A percentile compares a stretch with the other conserved stretches of the same genome.
These are phyloP conservation scores for Barnettozyma hawaiiensis DNA, from an alignment of 1,139 yeast genomes.

Conservation along the genomic window DNA sequence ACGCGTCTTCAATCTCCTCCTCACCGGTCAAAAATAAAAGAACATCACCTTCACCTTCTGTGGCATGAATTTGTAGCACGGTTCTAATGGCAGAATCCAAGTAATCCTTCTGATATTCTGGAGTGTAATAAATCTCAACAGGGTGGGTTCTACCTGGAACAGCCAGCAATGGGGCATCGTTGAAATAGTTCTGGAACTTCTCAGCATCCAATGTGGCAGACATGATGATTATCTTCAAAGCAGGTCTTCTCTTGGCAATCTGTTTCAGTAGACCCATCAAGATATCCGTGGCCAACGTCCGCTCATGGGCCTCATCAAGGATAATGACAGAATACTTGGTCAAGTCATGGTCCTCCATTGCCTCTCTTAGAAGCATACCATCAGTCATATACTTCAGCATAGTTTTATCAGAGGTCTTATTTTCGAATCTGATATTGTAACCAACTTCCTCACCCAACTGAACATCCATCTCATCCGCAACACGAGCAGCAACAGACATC, in stretches of 20 bases:
- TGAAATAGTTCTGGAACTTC: conserved; percentile 85
- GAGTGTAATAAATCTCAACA: conserved; percentile 93
- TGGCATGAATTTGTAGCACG: conserved; percentile 92
- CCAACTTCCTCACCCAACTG: conserved; percentile 89
- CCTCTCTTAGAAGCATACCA: conserved; percentile 96
- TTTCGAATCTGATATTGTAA: conserved; percentile 88
- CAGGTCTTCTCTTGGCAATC: conserved; percentile 73
- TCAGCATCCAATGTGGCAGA: conserved; percentile 98
- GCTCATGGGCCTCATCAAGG: conserved; percentile 96
- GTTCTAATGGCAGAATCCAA: conserved; percentile 93
- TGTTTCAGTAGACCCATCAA: conserved; percentile 92
- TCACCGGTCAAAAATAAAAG: conserved; percentile 91
- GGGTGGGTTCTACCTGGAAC: conserved; percentile 99
- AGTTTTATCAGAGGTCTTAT: conserved; percentile 74
- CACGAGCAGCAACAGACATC: conserved; percentile 94
- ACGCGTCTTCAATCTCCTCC: conserved; percentile 97
- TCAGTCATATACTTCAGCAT: conserved; percentile 95
- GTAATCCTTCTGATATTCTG: conserved; percentile 92
- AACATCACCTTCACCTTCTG: conserved; percentile 92
- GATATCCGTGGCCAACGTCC: conserved; percentile 94
- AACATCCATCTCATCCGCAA: conserved; percentile 95
- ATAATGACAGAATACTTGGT: conserved; percentile 81
- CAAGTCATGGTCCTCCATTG: conserved; percentile 91
- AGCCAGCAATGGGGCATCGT: conserved; percentile 87
- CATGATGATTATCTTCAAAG: conserved; percentile 88